Percentiles rank a stretch among this genome's conserved stretches.
These are phyloP conservation scores for Alternaria brassicicola DNA, from an alignment of 2,329 filamentous ascomycete genomes.

Conservation along the genomic window DNA sequence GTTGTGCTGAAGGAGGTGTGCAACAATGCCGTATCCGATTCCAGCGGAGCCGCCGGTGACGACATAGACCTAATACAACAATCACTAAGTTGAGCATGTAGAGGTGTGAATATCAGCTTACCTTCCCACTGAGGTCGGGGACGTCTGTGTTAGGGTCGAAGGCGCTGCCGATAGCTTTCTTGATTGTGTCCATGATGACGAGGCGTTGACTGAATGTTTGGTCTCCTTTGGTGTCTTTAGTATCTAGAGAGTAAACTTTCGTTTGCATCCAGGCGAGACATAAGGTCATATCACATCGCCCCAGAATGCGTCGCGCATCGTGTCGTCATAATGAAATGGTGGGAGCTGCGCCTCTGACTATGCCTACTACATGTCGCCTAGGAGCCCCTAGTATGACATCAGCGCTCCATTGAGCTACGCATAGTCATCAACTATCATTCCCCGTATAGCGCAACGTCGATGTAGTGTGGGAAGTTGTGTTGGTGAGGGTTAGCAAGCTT, in stretches of 20 bases:
- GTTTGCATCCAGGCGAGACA: not conserved
- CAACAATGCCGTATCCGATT: conserved; percentile 59
- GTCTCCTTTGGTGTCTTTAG: not conserved
- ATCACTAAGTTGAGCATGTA: not conserved
- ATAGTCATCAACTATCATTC: not conserved
- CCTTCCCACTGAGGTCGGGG: conserved; percentile 50
- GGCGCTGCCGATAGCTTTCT: conserved; percentile 15
- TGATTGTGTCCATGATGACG: conserved; percentile 34
- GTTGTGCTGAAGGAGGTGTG: conserved; percentile 60
- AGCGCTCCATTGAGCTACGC: not conserved
- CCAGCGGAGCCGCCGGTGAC: conserved; percentile 59
- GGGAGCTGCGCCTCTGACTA: not conserved
- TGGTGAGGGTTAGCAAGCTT: not conserved
- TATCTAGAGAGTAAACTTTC: not conserved
- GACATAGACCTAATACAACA: conserved; percentile 48
- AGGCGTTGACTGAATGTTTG: not conserved
- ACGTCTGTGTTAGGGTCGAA: conserved; percentile 51
- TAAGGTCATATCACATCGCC: not conserved
- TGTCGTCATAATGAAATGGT: conserved; percentile 26
- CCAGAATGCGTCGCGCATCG: conserved; percentile 6
- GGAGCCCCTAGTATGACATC: not conserved
- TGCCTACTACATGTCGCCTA: not conserved
- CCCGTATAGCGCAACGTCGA: not conserved
- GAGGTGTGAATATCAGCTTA: conserved; percentile 8
- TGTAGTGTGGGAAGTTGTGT: not conserved